Evolutionary conservation across 441 rosid species (phyloP).

Genomic region (Euphorbia celastroides): DNA sequence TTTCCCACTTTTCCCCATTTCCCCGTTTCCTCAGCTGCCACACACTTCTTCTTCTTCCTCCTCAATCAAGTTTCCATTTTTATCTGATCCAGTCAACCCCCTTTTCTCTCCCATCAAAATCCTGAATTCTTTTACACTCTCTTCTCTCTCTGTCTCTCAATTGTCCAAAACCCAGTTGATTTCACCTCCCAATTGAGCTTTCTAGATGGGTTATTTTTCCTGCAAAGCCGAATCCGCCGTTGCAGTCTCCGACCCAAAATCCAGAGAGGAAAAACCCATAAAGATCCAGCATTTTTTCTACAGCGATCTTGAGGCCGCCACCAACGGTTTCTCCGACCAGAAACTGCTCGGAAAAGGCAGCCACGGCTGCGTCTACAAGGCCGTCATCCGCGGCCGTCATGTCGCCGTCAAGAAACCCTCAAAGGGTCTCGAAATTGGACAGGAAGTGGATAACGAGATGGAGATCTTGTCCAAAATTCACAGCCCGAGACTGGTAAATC

Average conservation of each 20-base stretch:
- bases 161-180: conserved; percentile 1
- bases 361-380: conserved; percentile 93
- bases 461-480: conserved; percentile 85
- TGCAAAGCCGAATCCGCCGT: conserved; percentile 82
- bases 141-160: neutral
- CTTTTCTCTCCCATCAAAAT: conserved; percentile 5
- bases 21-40: neutral
- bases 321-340: conserved; percentile 75
- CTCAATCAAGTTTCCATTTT: neutral
- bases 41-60: neutral
- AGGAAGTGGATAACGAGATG: conserved; percentile 84
- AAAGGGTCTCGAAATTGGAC: conserved; percentile 49
- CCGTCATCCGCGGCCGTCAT: conserved; percentile 67
- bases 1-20: neutral
- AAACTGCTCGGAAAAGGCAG: conserved; percentile 89
- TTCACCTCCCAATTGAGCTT: neutral
- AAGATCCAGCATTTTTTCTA: conserved; percentile 76
- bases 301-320: conserved; percentile 88
- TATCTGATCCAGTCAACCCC: conserved; percentile 6
- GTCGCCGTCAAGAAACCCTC: conserved; percentile 85
- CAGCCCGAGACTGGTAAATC: conserved; percentile 87
- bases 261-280: conserved; percentile 48
- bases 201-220: conserved; percentile 42
- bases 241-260: conserved; percentile 29
- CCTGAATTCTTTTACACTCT: conserved; percentile 15